A percentile compares a stretch with the other conserved stretches of the same genome.
Evolutionary conservation across 2,329 filamentous ascomycete species (phyloP).

Genomic region (Microsporum canis): DNA sequence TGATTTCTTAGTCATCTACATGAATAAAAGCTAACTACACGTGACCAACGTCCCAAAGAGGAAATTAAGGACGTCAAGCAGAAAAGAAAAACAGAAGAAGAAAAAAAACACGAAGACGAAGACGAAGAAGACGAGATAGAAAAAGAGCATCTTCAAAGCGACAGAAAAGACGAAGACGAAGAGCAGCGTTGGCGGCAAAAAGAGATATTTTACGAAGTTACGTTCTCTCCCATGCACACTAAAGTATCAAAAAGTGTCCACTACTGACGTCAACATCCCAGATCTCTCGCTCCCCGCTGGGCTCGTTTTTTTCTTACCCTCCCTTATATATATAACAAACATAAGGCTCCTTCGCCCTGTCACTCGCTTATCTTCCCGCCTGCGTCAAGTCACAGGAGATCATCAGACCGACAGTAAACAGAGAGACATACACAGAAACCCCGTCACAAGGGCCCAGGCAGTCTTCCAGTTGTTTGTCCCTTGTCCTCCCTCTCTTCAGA

Average conservation of each 20-base stretch:
- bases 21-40: neutral
- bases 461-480: neutral
- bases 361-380: neutral
- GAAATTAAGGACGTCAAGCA: neutral
- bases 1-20: neutral
- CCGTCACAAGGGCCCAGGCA: neutral
- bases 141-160: neutral
- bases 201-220: too few relatives aligned
- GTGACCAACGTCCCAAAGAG: neutral
- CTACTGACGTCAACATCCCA: constrained; percentile 5
- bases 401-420: neutral
- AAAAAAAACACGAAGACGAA: neutral
- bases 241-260: neutral
- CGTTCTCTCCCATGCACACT: neutral
- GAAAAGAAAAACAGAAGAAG: neutral
- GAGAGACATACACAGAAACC: neutral
- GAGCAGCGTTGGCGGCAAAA: neutral
- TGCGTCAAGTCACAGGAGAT: neutral
- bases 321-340: neutral
- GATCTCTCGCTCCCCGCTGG: neutral
- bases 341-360: neutral
- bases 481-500: neutral
- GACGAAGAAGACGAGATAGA: neutral
- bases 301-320: neutral
- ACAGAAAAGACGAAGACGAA: neutral